phyloP scores from a whole-genome alignment of 23 red algal genomes.

The Gracilaria domingensis region DNA sequence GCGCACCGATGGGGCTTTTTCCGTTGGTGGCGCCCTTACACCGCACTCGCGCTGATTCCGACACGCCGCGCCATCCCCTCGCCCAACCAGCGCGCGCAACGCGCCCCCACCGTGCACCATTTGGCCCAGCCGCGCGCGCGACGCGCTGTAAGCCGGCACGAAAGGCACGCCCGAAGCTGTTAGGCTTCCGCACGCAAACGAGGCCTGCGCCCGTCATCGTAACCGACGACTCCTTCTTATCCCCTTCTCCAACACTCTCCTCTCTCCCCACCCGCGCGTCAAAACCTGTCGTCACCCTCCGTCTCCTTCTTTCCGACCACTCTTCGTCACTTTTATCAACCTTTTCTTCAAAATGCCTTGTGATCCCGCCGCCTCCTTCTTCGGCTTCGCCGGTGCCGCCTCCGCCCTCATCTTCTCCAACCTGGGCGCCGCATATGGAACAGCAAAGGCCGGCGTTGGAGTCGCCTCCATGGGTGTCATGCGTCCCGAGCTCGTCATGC shows the following conservation, averaged over 20 bases:
- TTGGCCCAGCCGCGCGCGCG: background rate
- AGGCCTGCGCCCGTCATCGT: conserved; percentile 1
- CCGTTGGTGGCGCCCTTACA: background rate
- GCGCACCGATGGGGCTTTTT: no score
- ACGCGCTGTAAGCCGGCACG: conserved; percentile 21
- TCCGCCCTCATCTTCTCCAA: conserved; percentile 97
- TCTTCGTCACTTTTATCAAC: background rate
- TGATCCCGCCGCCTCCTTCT: conserved; percentile 87
- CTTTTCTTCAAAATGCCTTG: conserved; percentile 58
- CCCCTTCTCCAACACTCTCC: background rate
- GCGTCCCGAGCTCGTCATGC: conserved; percentile 98
- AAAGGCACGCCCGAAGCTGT: conserved; percentile 5
- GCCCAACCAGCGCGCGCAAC: conserved; percentile 29
- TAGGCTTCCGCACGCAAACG: conserved; percentile 38
- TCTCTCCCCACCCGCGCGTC: background rate
- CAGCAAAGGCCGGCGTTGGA: conserved; percentile 97
- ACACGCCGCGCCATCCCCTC: background rate
- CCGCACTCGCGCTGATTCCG: background rate
- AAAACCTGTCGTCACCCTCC: background rate
- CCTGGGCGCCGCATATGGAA: conserved; percentile 98
- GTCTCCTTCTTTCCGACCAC: background rate
- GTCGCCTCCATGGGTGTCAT: conserved; percentile 98
- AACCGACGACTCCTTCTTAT: conserved; percentile 38
- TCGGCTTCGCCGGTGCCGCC: conserved; percentile 98
- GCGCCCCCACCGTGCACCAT: background rate